These are phyloP conservation scores for Kokia cookei DNA, from an alignment of 441 rosid genomes.

Conservation along the genomic window DNA sequence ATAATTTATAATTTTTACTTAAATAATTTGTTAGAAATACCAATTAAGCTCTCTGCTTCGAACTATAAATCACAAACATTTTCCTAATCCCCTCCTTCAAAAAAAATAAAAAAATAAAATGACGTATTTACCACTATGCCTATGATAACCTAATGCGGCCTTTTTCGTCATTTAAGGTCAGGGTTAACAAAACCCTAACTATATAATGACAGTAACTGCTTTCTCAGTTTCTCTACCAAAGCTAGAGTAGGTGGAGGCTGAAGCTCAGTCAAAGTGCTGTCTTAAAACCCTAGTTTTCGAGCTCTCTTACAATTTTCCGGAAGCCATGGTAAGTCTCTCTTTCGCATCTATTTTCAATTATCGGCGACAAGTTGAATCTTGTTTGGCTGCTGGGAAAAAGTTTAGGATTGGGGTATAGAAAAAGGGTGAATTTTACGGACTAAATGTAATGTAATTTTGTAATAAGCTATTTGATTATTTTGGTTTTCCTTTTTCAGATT, in stretches of 20 bases:
- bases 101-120: not conserved
- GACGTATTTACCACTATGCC: not conserved
- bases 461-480: not conserved
- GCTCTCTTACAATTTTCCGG: not conserved
- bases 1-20: too few relatives aligned
- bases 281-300: not conserved
- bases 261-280: not conserved
- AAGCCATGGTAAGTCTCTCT: slow-evolving; percentile 8
- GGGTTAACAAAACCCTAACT: slow-evolving; percentile 1
- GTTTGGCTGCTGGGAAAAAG: not conserved
- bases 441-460: not conserved
- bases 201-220: not conserved
- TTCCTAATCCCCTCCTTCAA: too few relatives aligned
- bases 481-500: too few relatives aligned
- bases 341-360: not conserved
- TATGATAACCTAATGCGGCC: too few relatives aligned
- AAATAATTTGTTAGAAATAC: too few relatives aligned
- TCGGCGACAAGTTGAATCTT: not conserved
- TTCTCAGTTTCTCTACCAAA: not conserved
- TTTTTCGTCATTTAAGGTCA: not conserved
- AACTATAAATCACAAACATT: too few relatives aligned
- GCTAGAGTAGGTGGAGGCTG: not conserved
- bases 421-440: not conserved
- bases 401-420: not conserved
- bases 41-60: too few relatives aligned